These are phyloP conservation scores for Telopea speciosissima DNA, from an alignment of 177 flowering plant genomes.

Conservation along the genomic window DNA sequence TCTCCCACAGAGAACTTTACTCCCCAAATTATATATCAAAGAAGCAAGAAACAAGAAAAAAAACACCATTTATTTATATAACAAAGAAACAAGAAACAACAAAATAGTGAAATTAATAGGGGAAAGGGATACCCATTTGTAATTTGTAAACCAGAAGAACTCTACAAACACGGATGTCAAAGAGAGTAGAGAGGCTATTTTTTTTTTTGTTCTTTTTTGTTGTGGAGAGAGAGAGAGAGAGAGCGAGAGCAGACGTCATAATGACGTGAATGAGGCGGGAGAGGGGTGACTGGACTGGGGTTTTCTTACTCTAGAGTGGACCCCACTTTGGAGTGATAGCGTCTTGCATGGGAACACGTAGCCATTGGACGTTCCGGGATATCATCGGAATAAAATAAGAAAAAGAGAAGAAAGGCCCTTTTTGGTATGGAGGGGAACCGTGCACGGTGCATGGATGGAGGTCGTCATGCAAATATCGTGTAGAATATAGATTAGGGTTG, in stretches of 20 bases:
- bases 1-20: too few species aligned
- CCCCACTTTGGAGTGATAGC: conserved; percentile 3
- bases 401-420: neutral
- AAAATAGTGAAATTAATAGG: neutral
- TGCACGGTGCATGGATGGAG: neutral
- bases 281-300: too few species aligned
- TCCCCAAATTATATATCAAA: too few species aligned
- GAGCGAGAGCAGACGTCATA: conserved; percentile 6
- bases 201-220: too few species aligned
- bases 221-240: too few species aligned
- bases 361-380: neutral
- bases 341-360: conserved; percentile 12
- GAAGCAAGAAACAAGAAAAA: neutral
- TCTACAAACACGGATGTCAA: neutral
- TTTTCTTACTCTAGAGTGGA: neutral
- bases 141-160: neutral
- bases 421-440: too few species aligned
- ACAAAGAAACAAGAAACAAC: neutral
- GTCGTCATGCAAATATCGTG: neutral
- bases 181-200: neutral
- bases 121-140: too few species aligned
- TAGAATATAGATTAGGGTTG: too few species aligned
- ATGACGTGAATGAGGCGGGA: neutral
- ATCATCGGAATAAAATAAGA: neutral
- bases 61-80: too few species aligned